phyloP scores from a whole-genome alignment of 192 early-diverging fungal genomes.

The Radiomyces spectabilis region DNA sequence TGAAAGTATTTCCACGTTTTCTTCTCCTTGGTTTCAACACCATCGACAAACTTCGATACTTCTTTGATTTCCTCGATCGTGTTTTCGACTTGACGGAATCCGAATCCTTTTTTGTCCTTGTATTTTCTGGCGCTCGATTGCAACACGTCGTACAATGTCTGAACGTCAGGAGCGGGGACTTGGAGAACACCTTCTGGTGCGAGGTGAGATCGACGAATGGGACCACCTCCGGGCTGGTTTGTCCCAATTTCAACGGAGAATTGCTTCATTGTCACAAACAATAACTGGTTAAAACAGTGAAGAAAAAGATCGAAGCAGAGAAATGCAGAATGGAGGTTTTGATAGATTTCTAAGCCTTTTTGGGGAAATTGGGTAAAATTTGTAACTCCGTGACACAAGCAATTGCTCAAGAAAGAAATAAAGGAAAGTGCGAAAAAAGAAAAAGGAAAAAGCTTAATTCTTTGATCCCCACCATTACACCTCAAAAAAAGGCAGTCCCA shows the following conservation, averaged over 20 bases:
- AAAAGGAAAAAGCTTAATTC: no score
- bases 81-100: slow-evolving; percentile 56
- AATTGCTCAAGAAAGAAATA: no score
- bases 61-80: slow-evolving; percentile 74
- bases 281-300: no score
- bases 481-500: no score
- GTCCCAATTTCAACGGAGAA: slow-evolving; percentile 17
- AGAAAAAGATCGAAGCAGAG: no score
- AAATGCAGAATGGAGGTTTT: no score
- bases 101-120: slow-evolving; percentile 58
- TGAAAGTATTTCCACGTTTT: slow-evolving; percentile 84
- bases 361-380: no score
- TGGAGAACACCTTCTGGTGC: slow-evolving; percentile 35
- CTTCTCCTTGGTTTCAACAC: slow-evolving; percentile 51
- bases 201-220: slow-evolving; percentile 36
- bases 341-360: no score
- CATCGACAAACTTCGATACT: slow-evolving; percentile 50
- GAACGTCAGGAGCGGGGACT: slow-evolving; percentile 34
- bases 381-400: no score
- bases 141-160: slow-evolving; percentile 69
- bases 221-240: slow-evolving; percentile 19
- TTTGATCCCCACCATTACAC: no score
- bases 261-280: no score
- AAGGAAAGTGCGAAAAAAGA: no score
- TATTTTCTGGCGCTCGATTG: slow-evolving; percentile 44